These are phyloP conservation scores for Ophiocordyceps unilateralis DNA, from an alignment of 2,329 filamentous ascomycete species.

Conservation along the genomic window DNA sequence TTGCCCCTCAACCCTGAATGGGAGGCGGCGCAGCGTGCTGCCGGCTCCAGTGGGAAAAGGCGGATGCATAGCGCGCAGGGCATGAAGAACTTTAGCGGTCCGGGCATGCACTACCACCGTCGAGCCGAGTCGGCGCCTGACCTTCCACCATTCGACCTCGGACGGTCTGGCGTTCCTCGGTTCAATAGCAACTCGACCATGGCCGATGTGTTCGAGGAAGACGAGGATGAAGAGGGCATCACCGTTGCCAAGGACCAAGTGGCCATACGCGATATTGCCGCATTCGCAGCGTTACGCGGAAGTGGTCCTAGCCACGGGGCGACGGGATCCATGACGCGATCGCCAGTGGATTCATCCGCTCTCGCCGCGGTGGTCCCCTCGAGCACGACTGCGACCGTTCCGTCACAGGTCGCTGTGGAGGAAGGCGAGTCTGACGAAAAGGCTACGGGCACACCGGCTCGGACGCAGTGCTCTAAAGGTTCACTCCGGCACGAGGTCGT, in stretches of 20 bases:
- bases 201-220: slow-evolving; percentile 77
- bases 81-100: slow-evolving; percentile 49
- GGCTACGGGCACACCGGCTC: not conserved
- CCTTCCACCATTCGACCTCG: slow-evolving; percentile 54
- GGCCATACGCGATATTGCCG: not conserved
- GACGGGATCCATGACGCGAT: not conserved
- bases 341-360: not conserved
- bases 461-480: not conserved
- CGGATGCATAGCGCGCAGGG: slow-evolving; percentile 62
- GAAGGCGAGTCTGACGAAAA: not conserved
- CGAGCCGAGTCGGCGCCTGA: slow-evolving; percentile 69
- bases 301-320: not conserved
- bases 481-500: slow-evolving; percentile 20
- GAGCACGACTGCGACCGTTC: not conserved
- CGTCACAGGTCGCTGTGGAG: not conserved
- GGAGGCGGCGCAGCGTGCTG: slow-evolving; percentile 46
- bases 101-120: slow-evolving; percentile 59
- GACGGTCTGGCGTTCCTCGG: slow-evolving; percentile 38
- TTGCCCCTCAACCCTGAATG: slow-evolving; percentile 44
- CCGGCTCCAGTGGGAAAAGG: slow-evolving; percentile 36
- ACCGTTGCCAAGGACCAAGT: not conserved
- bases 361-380: not conserved
- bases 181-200: slow-evolving; percentile 55
- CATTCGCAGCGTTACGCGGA: not conserved
- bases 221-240: slow-evolving; percentile 45